Percentiles rank a stretch among this genome's conserved stretches.
phyloP scores from a whole-genome alignment of 2,329 filamentous ascomycete species.

The Cercospora zeina region DNA sequence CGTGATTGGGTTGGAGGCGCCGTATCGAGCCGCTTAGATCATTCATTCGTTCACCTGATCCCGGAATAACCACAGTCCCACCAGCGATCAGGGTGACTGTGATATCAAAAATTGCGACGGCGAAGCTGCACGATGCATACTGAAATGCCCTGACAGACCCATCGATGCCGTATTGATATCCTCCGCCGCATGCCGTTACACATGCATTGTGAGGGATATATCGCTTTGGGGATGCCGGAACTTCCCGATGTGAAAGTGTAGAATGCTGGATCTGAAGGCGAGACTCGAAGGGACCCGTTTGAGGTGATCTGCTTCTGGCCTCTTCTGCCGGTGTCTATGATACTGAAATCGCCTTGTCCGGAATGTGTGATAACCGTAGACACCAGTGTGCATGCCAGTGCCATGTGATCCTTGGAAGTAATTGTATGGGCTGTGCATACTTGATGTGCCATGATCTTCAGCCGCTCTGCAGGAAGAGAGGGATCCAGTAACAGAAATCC shows the following conservation, averaged over 20 bases:
- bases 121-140: not conserved
- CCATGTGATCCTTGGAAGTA: not conserved
- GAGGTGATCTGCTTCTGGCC: not conserved
- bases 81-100: not conserved
- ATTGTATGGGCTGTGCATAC: not conserved
- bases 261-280: not conserved
- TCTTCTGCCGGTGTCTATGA: not conserved
- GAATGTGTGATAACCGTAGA: not conserved
- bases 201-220: not conserved
- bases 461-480: not conserved
- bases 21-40: not conserved
- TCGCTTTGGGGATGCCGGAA: not conserved
- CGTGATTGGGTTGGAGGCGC: not conserved
- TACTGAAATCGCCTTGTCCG: not conserved
- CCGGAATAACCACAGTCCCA: not conserved
- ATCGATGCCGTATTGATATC: not conserved
- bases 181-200: not conserved
- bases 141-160: not conserved
- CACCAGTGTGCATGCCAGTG: not conserved
- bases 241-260: not conserved
- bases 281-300: not conserved
- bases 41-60: not conserved
- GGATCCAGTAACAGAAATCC: not conserved
- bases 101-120: not conserved
- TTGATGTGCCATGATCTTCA: not conserved